Percentiles rank a stretch among this genome's conserved stretches.
Evolutionary conservation across 768 basidiomycete genomes (phyloP).

Genomic region (Lepiota venenata): DNA sequence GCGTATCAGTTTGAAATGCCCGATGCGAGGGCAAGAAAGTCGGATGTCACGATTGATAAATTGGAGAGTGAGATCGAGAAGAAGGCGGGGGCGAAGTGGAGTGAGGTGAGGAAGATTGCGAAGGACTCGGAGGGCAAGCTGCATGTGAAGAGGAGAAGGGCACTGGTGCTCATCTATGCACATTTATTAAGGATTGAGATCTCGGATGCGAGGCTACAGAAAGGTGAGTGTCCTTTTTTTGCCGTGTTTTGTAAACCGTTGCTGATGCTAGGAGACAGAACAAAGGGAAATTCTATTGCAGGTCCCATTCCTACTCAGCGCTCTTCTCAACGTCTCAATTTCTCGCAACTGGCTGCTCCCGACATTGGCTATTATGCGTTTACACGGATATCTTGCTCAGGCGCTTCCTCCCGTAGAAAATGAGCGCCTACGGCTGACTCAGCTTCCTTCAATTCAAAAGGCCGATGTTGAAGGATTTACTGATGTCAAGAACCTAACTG

Average conservation of each 20-base stretch:
- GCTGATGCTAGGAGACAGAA: constrained; percentile 40
- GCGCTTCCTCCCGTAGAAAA: constrained; percentile 63
- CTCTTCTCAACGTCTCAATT: constrained; percentile 77
- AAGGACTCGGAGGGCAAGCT: constrained; percentile 31
- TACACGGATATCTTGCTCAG: constrained; percentile 83
- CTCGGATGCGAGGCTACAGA: constrained; percentile 47
- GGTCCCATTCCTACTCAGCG: constrained; percentile 69
- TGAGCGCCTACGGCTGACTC: constrained; percentile 50
- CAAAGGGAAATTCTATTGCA: constrained; percentile 70
- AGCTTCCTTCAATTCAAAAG: constrained; percentile 71
- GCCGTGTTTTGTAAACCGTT: constrained; percentile 1
- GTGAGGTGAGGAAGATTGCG: constrained; percentile 40
- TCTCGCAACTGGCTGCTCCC: constrained; percentile 89
- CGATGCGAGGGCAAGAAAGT: constrained; percentile 17
- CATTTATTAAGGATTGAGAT: constrained; percentile 74
- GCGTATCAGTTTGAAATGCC: constrained; percentile 60
- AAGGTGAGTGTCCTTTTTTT: constrained; percentile 46
- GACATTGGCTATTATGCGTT: constrained; percentile 72
- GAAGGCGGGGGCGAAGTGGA: constrained; percentile 53
- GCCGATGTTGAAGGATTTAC: constrained; percentile 40
- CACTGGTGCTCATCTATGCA: constrained; percentile 76
- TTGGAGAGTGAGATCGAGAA: constrained; percentile 50
- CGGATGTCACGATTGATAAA: constrained; percentile 37
- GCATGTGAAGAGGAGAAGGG: constrained; percentile 42
- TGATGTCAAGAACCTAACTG: constrained; percentile 37